Percentiles rank a stretch among this genome's conserved stretches.
These are phyloP conservation scores for Pelargonium nanum DNA, from an alignment of 345 rosid genomes.

Conservation along the genomic window DNA sequence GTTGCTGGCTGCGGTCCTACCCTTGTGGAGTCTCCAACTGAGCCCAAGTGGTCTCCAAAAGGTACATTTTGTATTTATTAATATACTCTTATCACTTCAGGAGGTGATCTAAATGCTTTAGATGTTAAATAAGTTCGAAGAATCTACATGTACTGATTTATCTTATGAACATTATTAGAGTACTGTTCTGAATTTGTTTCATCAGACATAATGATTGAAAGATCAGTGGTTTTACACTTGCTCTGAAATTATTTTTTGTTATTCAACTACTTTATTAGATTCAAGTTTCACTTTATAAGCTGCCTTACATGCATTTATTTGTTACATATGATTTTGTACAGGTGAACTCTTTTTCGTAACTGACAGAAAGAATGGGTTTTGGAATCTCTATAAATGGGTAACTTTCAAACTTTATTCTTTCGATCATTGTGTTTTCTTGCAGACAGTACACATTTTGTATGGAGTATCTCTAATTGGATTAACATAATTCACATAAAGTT, in stretches of 20 bases:
- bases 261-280: not conserved
- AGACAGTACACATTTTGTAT: not conserved
- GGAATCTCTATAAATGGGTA: conserved; percentile 97
- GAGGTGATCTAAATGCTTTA: not conserved
- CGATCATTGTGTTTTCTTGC: not conserved
- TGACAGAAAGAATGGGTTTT: conserved; percentile 72
- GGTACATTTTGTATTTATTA: conserved; percentile 31
- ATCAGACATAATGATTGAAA: not conserved
- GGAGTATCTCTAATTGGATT: not conserved
- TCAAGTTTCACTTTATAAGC: not conserved
- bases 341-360: conserved; percentile 80
- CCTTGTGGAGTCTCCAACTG: conserved; percentile 73
- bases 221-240: not conserved
- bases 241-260: not conserved
- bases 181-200: no score
- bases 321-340: conserved; percentile 25
- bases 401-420: conserved; percentile 6
- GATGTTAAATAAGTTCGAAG: not conserved
- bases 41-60: conserved; percentile 85
- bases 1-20: conserved; percentile 71
- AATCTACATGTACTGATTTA: not conserved
- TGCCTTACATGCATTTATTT: not conserved
- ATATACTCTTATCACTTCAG: not conserved
- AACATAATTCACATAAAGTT: no score
- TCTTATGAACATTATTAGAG: no score